phyloP scores from a whole-genome alignment of 2,329 filamentous ascomycete genomes.

The Fusarium devonianum region DNA sequence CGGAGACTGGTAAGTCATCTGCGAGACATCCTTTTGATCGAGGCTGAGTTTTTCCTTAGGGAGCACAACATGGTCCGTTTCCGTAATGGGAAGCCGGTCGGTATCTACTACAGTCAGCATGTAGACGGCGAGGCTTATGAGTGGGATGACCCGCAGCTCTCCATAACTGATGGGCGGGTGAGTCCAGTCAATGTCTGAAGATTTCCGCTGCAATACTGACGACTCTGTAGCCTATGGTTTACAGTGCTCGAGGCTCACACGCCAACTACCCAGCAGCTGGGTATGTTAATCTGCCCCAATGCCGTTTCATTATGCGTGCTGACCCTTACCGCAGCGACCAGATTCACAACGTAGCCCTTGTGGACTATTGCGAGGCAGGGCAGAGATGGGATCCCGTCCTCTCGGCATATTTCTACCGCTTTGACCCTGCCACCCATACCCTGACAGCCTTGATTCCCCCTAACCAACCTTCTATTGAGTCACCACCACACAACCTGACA shows the following conservation, averaged over 20 bases:
- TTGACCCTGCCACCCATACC: conserved; percentile 37
- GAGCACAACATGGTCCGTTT: conserved; percentile 43
- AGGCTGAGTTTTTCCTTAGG: no score
- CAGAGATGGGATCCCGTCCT: conserved; percentile 46
- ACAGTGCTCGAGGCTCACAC: conserved; percentile 47
- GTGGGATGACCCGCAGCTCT: conserved; percentile 42
- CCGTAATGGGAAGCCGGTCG: conserved; percentile 37
- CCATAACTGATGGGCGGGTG: conserved; percentile 41
- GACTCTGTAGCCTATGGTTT: conserved; percentile 43
- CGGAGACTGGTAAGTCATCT: conserved; percentile 41
- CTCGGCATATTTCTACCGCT: conserved; percentile 48
- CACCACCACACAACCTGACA: conserved; percentile 39
- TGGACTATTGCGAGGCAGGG: conserved; percentile 47
- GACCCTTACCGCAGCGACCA: conserved; percentile 35
- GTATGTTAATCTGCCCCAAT: conserved; percentile 31
- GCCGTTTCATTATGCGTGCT: no score
- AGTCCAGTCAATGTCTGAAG: conserved; percentile 9
- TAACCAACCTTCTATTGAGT: neutral
- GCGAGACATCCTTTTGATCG: no score
- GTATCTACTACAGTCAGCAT: conserved; percentile 43
- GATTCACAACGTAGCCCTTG: conserved; percentile 43
- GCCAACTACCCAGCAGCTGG: conserved; percentile 45
- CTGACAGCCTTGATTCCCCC: conserved; percentile 34
- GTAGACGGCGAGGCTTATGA: conserved; percentile 34
- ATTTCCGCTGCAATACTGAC: neutral